These are phyloP conservation scores for Solanum dulcamara DNA, from an alignment of 257 asterid genomes.

Conservation along the genomic window DNA sequence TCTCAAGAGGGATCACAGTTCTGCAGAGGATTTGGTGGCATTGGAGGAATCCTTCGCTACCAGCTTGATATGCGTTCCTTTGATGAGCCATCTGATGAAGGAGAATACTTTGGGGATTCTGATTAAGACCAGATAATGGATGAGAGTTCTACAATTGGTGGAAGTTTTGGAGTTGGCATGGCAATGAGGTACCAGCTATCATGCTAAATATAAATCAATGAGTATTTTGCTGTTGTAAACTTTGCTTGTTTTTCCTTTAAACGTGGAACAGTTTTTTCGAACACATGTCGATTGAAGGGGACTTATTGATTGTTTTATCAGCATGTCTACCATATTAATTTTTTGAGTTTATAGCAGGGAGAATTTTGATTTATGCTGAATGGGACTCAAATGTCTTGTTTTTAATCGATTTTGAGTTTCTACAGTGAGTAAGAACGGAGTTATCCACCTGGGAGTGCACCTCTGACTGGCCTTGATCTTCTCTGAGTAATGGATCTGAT, in stretches of 20 bases:
- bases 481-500: not conserved
- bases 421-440: not conserved
- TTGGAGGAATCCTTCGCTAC: constrained; percentile 40
- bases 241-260: constrained; percentile 1
- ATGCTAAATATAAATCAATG: not conserved
- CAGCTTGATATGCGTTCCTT: constrained; percentile 39
- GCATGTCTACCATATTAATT: not conserved
- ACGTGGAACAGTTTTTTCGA: not conserved
- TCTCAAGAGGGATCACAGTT: constrained; percentile 43
- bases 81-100: constrained; percentile 39
- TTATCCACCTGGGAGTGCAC: not conserved
- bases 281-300: not conserved
- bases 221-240: not conserved
- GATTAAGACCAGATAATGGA: constrained; percentile 4
- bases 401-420: not conserved
- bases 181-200: not conserved
- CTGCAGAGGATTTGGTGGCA: constrained; percentile 43
- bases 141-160: not conserved
- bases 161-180: not conserved
- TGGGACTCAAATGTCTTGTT: not conserved
- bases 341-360: not conserved
- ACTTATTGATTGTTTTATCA: not conserved
- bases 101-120: constrained; percentile 20
- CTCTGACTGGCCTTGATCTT: not conserved
- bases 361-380: not conserved